phyloP scores from a whole-genome alignment of 352 stramenopile species.

The Thalassiosira hispida region DNA sequence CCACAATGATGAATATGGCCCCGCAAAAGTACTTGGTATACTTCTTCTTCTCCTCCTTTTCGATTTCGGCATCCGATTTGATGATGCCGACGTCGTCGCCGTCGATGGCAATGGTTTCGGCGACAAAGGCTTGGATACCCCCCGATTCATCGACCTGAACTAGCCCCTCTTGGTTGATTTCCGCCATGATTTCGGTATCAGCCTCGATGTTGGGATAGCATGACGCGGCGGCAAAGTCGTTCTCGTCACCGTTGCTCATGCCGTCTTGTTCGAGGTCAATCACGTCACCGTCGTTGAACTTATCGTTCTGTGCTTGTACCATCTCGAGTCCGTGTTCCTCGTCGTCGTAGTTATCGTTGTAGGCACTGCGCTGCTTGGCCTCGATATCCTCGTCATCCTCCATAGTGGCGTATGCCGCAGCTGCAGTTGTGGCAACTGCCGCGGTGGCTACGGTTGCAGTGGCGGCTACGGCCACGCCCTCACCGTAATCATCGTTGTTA shows the following conservation, averaged over 20 bases:
- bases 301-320: not conserved
- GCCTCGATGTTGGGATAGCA: constrained; percentile 34
- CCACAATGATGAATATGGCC: constrained; percentile 18
- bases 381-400: not conserved
- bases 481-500: too few relatives aligned
- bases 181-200: constrained; percentile 47
- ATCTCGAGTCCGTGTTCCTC: not conserved
- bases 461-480: not conserved
- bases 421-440: not conserved
- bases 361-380: not conserved
- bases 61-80: constrained; percentile 43
- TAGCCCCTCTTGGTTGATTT: constrained; percentile 34
- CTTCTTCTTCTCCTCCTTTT: constrained; percentile 48
- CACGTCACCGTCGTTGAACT: not conserved
- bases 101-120: constrained; percentile 50
- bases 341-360: not conserved
- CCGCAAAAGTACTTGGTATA: constrained; percentile 42
- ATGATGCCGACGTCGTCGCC: constrained; percentile 45
- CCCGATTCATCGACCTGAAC: constrained; percentile 46
- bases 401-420: not conserved
- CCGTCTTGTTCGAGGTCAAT: not conserved
- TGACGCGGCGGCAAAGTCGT: not conserved
- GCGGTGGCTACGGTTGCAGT: not conserved
- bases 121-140: constrained; percentile 50
- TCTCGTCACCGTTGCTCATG: not conserved